Evolutionary conservation across 169 alveolate species (phyloP), one percentile per base, ranked within the genome.

Genomic region (Cryptosporidium sp.): DNA sequence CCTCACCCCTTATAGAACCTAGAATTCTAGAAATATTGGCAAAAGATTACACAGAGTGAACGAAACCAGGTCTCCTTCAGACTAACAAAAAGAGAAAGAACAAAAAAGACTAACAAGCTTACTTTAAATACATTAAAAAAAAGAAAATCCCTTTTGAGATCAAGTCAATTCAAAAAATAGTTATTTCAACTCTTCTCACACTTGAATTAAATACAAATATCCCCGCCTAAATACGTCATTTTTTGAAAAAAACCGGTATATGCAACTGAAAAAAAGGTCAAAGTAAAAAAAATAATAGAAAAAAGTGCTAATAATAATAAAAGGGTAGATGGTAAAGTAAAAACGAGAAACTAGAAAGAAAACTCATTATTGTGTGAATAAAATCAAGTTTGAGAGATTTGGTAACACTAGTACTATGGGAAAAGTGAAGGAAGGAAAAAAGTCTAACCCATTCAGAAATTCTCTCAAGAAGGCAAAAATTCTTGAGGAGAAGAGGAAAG

Each of bases 381-480:
- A 8, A 48, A 1, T 16, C 10, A 26, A 10, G 8, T 65, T 65
- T 16, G 71, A 65, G 50, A 14, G 21, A 4, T 23, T 8, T 26
- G 37, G 23, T 14, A 48, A 1, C 1, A 41, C 9, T 41, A 0
- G 18, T 41, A 31, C 7, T 7, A 48, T 48, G 55, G 55, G 8
- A 26, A 37, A 52, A 58, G n/a, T 73, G 86, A 41, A 14, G 26
- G 48, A 48, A n/a, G 37, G n/a, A 29, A 80, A 65, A 7, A 80
- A 65, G 52, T 37, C 80, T 1, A 80, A 80, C 41, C 89, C 89
- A 26, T 80, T 61, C 43, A 16, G n/a, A 18, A 26, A 23, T 26
- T 59, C 89, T 4, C 50, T 92, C 43, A 21, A 89, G 48, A 86
- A 68, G 74, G 89, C 75, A 23, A 85, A 70, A 12, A 43, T 10